Conservation (phyloP, 768 basidiomycete genomes). For the Mycena galericulata region DNA sequence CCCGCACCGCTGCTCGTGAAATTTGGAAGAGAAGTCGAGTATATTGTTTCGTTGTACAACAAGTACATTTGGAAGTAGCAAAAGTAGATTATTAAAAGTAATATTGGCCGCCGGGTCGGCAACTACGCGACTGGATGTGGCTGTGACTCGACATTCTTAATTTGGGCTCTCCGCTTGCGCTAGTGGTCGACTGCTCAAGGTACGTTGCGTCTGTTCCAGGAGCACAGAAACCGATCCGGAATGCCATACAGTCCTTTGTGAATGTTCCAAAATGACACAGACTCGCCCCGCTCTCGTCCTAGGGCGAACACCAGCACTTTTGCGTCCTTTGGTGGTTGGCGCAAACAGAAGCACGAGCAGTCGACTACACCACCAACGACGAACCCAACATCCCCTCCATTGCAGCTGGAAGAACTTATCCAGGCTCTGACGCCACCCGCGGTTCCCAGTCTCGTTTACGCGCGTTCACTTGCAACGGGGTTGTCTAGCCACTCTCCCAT, state of each 20-base stretch:
- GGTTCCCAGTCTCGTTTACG: constrained; percentile 76
- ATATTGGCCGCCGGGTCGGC: no score
- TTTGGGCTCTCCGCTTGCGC: constrained; percentile 18
- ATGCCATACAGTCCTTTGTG: constrained; percentile 22
- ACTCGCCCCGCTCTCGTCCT: constrained; percentile 46
- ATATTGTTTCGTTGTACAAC: no score
- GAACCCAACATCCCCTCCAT: constrained; percentile 43
- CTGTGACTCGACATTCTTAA: neutral
- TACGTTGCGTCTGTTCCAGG: constrained; percentile 8
- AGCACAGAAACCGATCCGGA: neutral
- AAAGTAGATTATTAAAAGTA: no score
- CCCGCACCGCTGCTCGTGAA: no score
- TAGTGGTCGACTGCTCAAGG: constrained; percentile 18
- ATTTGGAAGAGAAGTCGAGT: no score
- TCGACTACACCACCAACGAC: constrained; percentile 39
- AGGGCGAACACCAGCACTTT: constrained; percentile 59
- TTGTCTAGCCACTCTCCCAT: constrained; percentile 66
- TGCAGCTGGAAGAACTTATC: constrained; percentile 56
- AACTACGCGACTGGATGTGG: constrained; percentile 8
- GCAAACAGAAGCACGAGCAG: constrained; percentile 42
- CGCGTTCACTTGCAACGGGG: constrained; percentile 66
- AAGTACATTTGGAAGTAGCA: no score
- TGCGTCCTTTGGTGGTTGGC: constrained; percentile 53
- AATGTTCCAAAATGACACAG: constrained; percentile 43
- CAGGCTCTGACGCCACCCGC: constrained; percentile 62